Percentiles rank a stretch among this genome's conserved stretches.
These are phyloP conservation scores for Pholiota adiposa DNA, from an alignment of 1,284 basidiomycete species.

Conservation along the genomic window DNA sequence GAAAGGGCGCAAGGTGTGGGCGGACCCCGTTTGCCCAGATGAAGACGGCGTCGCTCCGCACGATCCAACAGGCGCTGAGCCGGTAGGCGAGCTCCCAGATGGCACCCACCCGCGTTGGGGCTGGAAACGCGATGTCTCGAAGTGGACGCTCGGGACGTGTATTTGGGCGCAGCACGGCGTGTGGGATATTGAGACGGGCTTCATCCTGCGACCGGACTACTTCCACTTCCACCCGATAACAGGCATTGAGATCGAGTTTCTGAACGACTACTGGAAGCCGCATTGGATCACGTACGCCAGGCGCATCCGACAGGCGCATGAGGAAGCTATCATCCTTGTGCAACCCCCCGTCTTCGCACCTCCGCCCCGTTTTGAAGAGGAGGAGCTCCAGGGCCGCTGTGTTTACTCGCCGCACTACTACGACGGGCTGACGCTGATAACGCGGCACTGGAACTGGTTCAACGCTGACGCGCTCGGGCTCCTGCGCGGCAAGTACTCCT, in stretches of 20 bases:
- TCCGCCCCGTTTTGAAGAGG: conserved; percentile 66
- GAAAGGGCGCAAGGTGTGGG: conserved; percentile 77
- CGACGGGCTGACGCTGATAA: conserved; percentile 87
- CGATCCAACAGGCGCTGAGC: not conserved
- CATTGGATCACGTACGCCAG: conserved; percentile 73
- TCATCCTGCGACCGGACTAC: conserved; percentile 79
- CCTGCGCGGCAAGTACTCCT: conserved; percentile 84
- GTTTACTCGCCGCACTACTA: conserved; percentile 93
- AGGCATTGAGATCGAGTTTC: conserved; percentile 62
- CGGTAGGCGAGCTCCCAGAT: conserved; percentile 17
- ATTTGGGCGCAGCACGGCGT: conserved; percentile 94
- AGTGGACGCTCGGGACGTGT: conserved; percentile 87
- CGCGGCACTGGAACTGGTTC: conserved; percentile 94
- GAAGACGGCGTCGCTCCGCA: not conserved
- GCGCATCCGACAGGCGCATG: conserved; percentile 76
- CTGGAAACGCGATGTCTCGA: conserved; percentile 71
- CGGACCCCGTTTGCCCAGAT: conserved; percentile 39
- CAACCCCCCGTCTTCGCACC: conserved; percentile 91
- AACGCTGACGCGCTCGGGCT: conserved; percentile 95
- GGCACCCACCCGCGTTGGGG: conserved; percentile 56
- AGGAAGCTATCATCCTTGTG: conserved; percentile 88
- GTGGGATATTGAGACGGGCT: conserved; percentile 81
- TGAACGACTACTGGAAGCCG: conserved; percentile 83
- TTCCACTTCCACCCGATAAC: conserved; percentile 58
- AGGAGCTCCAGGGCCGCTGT: conserved; percentile 71